Evolutionary conservation across 1,284 basidiomycete genomes (phyloP).

Genomic region (Calocybe gambosa): DNA sequence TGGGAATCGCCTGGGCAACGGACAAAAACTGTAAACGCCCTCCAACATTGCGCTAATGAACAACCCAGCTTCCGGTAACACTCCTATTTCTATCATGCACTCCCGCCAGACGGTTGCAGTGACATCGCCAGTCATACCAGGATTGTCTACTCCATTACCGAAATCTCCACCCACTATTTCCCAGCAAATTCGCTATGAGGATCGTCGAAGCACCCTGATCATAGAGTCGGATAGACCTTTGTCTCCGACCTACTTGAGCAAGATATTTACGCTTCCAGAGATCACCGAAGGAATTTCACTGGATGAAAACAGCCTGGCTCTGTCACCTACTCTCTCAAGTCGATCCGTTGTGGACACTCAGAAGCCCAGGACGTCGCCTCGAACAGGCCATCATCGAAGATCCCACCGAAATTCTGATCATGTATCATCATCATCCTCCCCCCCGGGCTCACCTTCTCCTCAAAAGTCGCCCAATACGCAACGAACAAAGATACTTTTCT

Average conservation of each 20-base stretch:
- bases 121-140: not conserved
- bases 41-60: not conserved
- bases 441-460: slow-evolving; percentile 16
- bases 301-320: not conserved
- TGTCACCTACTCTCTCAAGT: not conserved
- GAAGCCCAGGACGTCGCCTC: slow-evolving; percentile 3
- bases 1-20: not conserved
- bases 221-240: slow-evolving; percentile 7
- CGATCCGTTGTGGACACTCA: not conserved
- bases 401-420: slow-evolving; percentile 10
- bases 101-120: slow-evolving; percentile 4
- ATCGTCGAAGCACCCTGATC: slow-evolving; percentile 5
- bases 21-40: not conserved
- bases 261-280: slow-evolving; percentile 6
- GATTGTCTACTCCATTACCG: not conserved
- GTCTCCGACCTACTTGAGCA: slow-evolving; percentile 3
- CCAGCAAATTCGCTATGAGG: slow-evolving; percentile 5
- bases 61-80: slow-evolving; percentile 1
- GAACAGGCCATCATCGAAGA: slow-evolving; percentile 7
- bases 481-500: slow-evolving; percentile 44
- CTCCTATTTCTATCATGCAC: slow-evolving; percentile 1
- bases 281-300: slow-evolving; percentile 2
- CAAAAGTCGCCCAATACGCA: slow-evolving; percentile 23
- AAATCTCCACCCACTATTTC: not conserved
- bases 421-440: slow-evolving; percentile 2